phyloP scores from a whole-genome alignment of 352 stramenopile genomes.

The Elongisporangium senticosum region DNA sequence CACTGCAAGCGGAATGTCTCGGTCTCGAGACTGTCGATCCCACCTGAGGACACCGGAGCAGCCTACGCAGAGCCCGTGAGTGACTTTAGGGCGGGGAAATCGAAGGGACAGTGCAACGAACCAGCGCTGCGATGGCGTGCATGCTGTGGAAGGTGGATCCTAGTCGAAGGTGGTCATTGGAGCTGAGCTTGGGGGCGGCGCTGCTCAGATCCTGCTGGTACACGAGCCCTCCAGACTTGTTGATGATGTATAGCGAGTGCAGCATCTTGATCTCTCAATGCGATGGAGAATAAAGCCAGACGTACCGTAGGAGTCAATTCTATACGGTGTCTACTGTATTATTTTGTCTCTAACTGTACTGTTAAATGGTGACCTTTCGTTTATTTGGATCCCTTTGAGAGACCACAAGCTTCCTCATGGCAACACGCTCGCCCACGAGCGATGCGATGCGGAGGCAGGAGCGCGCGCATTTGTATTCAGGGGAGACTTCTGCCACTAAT shows the following conservation, averaged over 20 bases:
- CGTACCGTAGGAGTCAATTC: background rate
- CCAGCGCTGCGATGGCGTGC: conserved; percentile 87
- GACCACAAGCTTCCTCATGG: background rate
- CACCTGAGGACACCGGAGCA: conserved; percentile 72
- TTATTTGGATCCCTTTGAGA: background rate
- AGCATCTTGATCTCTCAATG: conserved; percentile 49
- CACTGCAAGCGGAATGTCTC: conserved; percentile 90
- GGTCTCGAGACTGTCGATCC: conserved; percentile 90
- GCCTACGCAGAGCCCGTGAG: conserved; percentile 27
- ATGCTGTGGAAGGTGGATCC: conserved; percentile 95
- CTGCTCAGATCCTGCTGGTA: conserved; percentile 90
- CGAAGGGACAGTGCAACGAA: conserved; percentile 10
- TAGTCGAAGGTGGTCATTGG: conserved; percentile 90
- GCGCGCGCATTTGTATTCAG: background rate
- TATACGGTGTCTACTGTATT: background rate
- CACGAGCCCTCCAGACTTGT: conserved; percentile 90
- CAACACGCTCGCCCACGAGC: background rate
- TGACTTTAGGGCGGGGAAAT: background rate
- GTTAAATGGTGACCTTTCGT: background rate
- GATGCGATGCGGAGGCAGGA: background rate
- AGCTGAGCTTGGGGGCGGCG: conserved; percentile 77
- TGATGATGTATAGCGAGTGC: conserved; percentile 92
- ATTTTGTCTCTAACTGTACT: background rate
- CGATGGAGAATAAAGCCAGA: background rate
- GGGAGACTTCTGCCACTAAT: background rate